These are phyloP conservation scores for Curvularia spicifera DNA, from an alignment of 2,329 filamentous ascomycete species.

Conservation along the genomic window DNA sequence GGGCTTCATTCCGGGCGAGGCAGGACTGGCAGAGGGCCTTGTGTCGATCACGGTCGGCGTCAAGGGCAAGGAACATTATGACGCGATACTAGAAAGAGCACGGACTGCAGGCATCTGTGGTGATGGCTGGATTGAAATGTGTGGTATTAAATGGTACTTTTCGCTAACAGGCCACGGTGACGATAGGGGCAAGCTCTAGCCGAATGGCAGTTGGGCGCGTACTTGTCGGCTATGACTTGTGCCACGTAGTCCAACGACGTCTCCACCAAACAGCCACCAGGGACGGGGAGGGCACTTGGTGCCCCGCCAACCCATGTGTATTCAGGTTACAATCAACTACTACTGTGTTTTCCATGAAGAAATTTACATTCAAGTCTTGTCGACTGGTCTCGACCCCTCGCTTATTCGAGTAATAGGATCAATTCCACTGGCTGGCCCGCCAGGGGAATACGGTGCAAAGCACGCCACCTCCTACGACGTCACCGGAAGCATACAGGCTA, in stretches of 20 bases:
- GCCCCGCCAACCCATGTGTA: neutral
- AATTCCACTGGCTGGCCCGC: neutral
- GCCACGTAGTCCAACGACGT: slow-evolving; percentile 3
- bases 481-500: neutral
- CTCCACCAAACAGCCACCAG: neutral
- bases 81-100: slow-evolving; percentile 44
- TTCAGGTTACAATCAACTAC: neutral
- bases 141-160: slow-evolving; percentile 50
- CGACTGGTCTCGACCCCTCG: neutral
- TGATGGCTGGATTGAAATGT: slow-evolving; percentile 48
- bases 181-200: slow-evolving; percentile 32
- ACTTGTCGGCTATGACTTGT: neutral
- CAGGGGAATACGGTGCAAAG: neutral
- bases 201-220: neutral
- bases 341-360: neutral
- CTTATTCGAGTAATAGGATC: neutral
- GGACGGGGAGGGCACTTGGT: neutral
- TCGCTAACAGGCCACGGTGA: slow-evolving; percentile 28
- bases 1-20: slow-evolving; percentile 45
- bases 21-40: slow-evolving; percentile 47
- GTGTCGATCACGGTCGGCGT: slow-evolving; percentile 51
- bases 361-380: neutral
- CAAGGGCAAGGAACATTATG: slow-evolving; percentile 40
- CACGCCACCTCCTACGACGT: neutral
- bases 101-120: slow-evolving; percentile 39